A percentile compares a stretch with the other conserved stretches of the same genome.
Conservation (phyloP, 768 basidiomycete genomes). For the Xerocomellus amylosporus region DNA sequence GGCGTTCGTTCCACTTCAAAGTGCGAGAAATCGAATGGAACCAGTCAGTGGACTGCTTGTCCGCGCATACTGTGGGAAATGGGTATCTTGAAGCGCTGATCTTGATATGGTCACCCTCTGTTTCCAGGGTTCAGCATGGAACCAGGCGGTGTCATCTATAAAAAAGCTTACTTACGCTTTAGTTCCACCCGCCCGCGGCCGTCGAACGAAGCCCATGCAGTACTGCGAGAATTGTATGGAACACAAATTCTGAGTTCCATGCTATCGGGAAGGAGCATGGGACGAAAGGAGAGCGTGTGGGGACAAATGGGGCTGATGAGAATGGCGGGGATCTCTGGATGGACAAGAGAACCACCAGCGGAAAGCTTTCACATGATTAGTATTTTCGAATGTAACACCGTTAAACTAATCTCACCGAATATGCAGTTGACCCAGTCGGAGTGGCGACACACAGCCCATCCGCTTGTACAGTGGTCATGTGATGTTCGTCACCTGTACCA, state of each 20-base stretch:
- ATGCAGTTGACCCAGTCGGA: constrained; percentile 97
- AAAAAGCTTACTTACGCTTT: constrained; percentile 62
- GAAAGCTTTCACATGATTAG: constrained; percentile 55
- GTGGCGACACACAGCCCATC: constrained; percentile 94
- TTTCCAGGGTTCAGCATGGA: constrained; percentile 5
- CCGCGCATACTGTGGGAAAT: constrained; percentile 97
- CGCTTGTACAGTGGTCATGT: constrained; percentile 98
- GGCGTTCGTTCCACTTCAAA: constrained; percentile 98
- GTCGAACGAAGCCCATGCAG: constrained; percentile 99
- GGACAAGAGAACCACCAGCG: constrained; percentile 95
- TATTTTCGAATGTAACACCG: neutral
- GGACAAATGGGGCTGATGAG: constrained; percentile 98
- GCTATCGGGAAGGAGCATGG: constrained; percentile 96
- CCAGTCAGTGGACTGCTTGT: constrained; percentile 98
- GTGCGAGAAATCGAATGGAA: constrained; percentile 96
- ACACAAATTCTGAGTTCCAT: constrained; percentile 99
- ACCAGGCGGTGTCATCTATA: neutral
- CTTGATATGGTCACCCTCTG: constrained; percentile 99
- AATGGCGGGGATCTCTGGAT: constrained; percentile 95
- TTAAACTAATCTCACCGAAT: constrained; percentile 62
- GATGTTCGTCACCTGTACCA: constrained; percentile 90
- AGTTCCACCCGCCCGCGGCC: constrained; percentile 95
- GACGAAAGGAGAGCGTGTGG: constrained; percentile 96
- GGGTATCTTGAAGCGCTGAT: constrained; percentile 96
- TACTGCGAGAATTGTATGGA: constrained; percentile 97